Base-by-base conservation (phyloP, 2,329 filamentous ascomycete species). In the Colletotrichum sp. region DNA sequence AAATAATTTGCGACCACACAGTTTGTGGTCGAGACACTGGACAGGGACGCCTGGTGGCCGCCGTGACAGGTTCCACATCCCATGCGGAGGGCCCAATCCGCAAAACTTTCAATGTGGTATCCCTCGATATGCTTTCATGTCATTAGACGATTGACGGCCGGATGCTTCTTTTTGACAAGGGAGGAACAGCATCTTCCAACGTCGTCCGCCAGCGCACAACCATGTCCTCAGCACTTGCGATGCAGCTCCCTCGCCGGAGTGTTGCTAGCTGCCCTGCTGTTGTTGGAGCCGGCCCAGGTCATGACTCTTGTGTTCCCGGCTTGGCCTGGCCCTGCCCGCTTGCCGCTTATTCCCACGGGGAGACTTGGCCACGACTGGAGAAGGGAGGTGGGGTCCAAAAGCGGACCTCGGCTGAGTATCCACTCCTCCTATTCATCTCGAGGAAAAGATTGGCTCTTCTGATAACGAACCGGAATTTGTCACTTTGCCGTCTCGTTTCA, bases 381-480 rank as follows among this genome's bases (percentile, higher is more conserved):
- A 21, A 52, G 44, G 44, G 44, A 65, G 32, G 64, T 73, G 73
- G 55, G 44, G 63, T 52, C 52, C 55, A 28, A 28, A 73, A 65
- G 34, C 21, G 73, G 71, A 76, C 69, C 70, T 73, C 73, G 73
- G 73, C 70, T 67, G 28, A 52, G 30, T 34, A 52, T 63, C 68
- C 72, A 75, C 72, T 71, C 34, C 32, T 52, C 64, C 60, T 62
- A 26, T n/a, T 64, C 73, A 64, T 69, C 63, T 76, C 64, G 34
- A 57, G 10, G 24, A n/a, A 30, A 63, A 59, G 64, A 69, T 63
- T 57, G 64, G 59, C 44, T 63, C 63, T 21, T 63, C 32, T 76
- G 64, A 68, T 72, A 49, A 68, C 62, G 32, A 74, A 52, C 21
- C 60, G 28, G 62, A 39, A 39, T 65, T 59, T 59, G 64, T 28